A percentile compares a stretch with the other conserved stretches of the same genome.
Evolutionary conservation across 2,329 filamentous ascomycete species (phyloP).

Genomic region (Exophiala sp.): DNA sequence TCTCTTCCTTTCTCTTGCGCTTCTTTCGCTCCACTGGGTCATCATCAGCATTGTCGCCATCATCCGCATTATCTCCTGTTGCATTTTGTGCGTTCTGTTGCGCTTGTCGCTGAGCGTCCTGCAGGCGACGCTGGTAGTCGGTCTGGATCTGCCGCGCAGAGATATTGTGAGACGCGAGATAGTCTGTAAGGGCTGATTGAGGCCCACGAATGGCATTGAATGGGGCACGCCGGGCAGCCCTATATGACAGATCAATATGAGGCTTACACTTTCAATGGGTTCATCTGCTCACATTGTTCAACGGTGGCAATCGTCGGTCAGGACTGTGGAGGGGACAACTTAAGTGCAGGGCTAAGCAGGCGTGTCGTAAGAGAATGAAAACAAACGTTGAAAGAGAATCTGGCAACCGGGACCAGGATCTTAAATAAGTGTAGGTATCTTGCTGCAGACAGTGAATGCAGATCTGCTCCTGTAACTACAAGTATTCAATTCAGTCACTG

Average conservation of each 20-base stretch:
- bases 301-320: neutral
- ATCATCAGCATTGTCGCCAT: conserved; percentile 32
- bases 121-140: conserved; percentile 51
- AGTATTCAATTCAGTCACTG: neutral
- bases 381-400: too few relatives aligned
- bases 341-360: neutral
- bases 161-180: conserved; percentile 62
- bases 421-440: too few relatives aligned
- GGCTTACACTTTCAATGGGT: neutral
- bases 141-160: conserved; percentile 58
- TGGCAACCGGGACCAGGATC: too few relatives aligned
- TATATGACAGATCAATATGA: conserved; percentile 2
- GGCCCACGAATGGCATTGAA: conserved; percentile 51
- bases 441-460: neutral
- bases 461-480: neutral
- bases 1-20: conserved; percentile 51
- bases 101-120: conserved; percentile 41
- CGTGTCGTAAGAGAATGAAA: neutral
- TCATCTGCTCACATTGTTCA: conserved; percentile 3
- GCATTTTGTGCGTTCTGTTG: conserved; percentile 32
- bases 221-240: conserved; percentile 18
- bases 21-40: conserved; percentile 46
- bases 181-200: conserved; percentile 63
- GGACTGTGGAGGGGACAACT: neutral
- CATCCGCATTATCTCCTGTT: conserved; percentile 36